Base-by-base conservation (phyloP, 2,329 filamentous ascomycete species). In the Xylariales sp. region DNA sequence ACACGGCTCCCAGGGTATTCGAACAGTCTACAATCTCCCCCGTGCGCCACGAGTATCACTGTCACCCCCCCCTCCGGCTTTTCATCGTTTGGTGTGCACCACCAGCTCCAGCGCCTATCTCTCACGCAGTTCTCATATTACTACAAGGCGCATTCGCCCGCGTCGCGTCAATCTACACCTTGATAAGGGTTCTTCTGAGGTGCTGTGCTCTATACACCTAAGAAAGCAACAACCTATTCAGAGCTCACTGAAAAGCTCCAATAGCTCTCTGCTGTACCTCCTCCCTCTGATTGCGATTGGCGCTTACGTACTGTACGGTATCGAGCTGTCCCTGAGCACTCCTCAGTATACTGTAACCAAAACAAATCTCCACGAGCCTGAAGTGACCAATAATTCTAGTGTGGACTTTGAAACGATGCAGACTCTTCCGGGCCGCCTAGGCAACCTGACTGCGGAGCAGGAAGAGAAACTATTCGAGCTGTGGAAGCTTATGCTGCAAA, bases 371-470 rank as follows among this genome's bases (percentile, higher is more conserved):
- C 30, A 27, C 16, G 37, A 43, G 5, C 29, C 38, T 20, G 38
- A 24, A 29, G 14, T 29, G n/a, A 29, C 31, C 34, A 40, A 42
- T 29, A 12, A 15, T 18, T n/a, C n/a, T n/a, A n/a, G n/a, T n/a
- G n/a, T n/a, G n/a, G 40, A 48, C 45, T 42, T 47, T 36, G 41
- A 47, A 15, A 19, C 16, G n/a, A 58, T 57, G 55, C 50, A 50
- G 29, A 46, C 41, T 24, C 74, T 74, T 30, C 76, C 83, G 25
- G 93, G 93, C 37, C 81, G 89, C 44, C 78, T 88, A 38, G 89
- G 88, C 42, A 95, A 87, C 50, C 72, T 98, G 41, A 96, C 90
- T n/a, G 62, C 80, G 4, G 90, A 96, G 45, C 82, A 98, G 65
- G 88, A 95, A 53, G 76, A 78, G 46, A 96, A 94, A 66, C 70